These are phyloP conservation scores for Ceratocystis ficicola DNA, from an alignment of 2,329 filamentous ascomycete species.

Conservation along the genomic window DNA sequence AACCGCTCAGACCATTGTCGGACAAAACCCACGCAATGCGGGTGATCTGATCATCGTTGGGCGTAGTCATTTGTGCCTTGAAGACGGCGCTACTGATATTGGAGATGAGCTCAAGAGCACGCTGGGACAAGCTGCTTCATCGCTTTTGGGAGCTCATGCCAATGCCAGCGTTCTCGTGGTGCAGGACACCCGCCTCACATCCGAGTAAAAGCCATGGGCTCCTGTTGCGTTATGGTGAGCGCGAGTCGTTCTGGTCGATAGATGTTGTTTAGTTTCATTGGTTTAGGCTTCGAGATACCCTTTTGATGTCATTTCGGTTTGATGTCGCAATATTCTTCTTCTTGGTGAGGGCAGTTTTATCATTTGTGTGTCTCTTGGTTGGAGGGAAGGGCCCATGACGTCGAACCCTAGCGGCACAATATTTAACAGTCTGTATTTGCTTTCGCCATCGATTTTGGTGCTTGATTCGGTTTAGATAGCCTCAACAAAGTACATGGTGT, in stretches of 20 bases:
- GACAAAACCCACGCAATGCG: conserved; percentile 20
- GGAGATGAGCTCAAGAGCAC: conserved; percentile 20
- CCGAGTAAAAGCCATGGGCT: neutral
- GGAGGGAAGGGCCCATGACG: neutral
- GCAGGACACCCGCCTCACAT: conserved; percentile 11
- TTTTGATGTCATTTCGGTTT: conserved; percentile 5
- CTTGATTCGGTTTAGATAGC: too few species aligned
- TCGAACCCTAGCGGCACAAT: neutral
- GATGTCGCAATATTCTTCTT: neutral
- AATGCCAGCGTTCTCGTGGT: conserved; percentile 19
- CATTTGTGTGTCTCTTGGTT: neutral
- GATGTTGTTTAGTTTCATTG: neutral
- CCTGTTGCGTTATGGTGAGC: neutral
- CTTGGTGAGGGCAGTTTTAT: neutral
- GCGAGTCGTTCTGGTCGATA: neutral
- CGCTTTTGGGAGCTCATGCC: conserved; percentile 8
- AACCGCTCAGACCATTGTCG: neutral
- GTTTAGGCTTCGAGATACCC: conserved; percentile 4
- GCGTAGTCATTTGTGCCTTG: conserved; percentile 13
- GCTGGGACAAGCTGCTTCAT: conserved; percentile 13
- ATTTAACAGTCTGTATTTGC: neutral
- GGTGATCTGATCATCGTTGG: conserved; percentile 19
- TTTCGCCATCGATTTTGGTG: too few species aligned
- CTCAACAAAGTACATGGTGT: too few species aligned
- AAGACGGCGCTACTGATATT: conserved; percentile 13